Evolutionary conservation across 169 alveolate species (phyloP).

Genomic region (Eimeria maxima): DNA sequence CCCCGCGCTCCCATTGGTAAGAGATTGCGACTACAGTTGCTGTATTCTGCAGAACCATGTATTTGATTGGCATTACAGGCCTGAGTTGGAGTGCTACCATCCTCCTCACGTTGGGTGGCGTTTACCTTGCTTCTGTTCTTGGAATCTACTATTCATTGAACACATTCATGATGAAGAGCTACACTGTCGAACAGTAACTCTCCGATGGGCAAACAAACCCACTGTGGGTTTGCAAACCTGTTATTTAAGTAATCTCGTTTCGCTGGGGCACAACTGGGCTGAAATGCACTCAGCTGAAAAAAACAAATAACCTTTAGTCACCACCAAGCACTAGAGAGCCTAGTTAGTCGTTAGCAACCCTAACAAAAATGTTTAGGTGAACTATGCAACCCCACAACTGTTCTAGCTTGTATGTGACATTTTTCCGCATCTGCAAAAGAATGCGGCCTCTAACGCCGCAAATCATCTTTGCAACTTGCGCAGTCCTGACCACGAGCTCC

Average conservation of each 20-base stretch:
- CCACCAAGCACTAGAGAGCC: neutral
- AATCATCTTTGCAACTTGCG: slow-evolving; percentile 83
- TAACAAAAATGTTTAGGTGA: slow-evolving; percentile 76
- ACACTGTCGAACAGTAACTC: slow-evolving; percentile 64
- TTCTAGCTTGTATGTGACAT: slow-evolving; percentile 80
- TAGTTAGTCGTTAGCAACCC: slow-evolving; percentile 11
- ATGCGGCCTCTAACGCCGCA: slow-evolving; percentile 84
- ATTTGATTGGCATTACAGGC: slow-evolving; percentile 19
- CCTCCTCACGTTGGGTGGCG: slow-evolving; percentile 70
- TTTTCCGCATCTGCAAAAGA: slow-evolving; percentile 82
- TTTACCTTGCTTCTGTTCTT: slow-evolving; percentile 69
- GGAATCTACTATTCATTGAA: slow-evolving; percentile 70
- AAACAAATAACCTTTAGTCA: neutral
- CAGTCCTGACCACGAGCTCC: slow-evolving; percentile 81
- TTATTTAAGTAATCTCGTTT: slow-evolving; percentile 7
- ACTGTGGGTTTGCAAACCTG: slow-evolving; percentile 1
- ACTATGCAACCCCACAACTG: slow-evolving; percentile 81
- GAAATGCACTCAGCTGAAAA: slow-evolving; percentile 1
- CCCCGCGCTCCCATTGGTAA: slow-evolving; percentile 77
- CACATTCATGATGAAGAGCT: slow-evolving; percentile 53
- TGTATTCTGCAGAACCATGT: neutral
- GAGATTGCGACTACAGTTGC: neutral
- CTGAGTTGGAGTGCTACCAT: slow-evolving; percentile 75
- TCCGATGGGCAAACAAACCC: slow-evolving; percentile 13
- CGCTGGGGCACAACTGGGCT: neutral